Evolutionary conservation across 83 land plant genomes (phyloP), one percentile per base, ranked within the genome.

Genomic region (Larix sibirica): DNA sequence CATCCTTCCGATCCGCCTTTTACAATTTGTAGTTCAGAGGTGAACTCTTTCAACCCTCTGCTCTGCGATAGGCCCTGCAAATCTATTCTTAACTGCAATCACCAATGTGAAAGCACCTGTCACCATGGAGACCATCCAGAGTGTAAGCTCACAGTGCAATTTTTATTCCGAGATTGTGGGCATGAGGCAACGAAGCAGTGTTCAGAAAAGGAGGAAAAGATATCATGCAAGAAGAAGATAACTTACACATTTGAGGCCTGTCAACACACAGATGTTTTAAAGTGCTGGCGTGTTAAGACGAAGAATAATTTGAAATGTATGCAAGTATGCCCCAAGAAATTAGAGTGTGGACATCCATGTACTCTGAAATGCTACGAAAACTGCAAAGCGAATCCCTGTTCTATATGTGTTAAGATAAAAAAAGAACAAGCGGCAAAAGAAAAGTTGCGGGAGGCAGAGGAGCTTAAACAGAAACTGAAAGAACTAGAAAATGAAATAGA

Each of bases 301-400:
- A 77, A 50, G 6, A 9, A 13, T 16, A 26, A 17, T 9, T 50
- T 56, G 33, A 4, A 6, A 3, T 77, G 79, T 56, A 77, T 23
- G 28, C 33, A 47, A 17, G 16, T 47, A 6, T 77, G 28, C 28
- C 60, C 33, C 10, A 77, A 10, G 26, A 21, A 44, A 21, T 26
- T 23, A 17, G 61, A 44, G 2, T 77, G 79, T 77, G 79, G 61
- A 12, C 61, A 50, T 77, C 61, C 60, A 12, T 77, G 79, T 56
- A 50, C 56, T 8, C 60, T 77, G 6, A 23, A 47, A 47, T 77
- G 79, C 33, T 56, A 77, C 33, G 0, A 77, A 50, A 16, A 44
- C 0, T 77, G 9, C 33, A 26, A 21, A 77, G 17, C 28, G 1
- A 44, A 77, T 23, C 60, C 61, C 2, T 77, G 61, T 77, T 36